phyloP scores from a whole-genome alignment of 305 asterid genomes.

The Plantago coronopus region DNA sequence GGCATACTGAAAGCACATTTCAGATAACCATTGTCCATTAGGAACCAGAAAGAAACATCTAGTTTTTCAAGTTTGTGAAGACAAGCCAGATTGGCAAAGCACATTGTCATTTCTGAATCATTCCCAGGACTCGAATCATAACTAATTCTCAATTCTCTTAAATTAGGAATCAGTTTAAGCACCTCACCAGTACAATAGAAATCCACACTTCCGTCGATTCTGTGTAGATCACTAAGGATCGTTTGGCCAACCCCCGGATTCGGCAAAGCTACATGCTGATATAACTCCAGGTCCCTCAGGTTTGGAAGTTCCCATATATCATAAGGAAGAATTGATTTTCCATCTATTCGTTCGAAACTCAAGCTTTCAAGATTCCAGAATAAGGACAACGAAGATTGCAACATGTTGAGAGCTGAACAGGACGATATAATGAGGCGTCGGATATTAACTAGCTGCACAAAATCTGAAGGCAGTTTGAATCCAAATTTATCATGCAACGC shows the following conservation, averaged over 20 bases:
- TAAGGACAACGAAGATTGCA: neutral
- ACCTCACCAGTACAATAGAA: neutral
- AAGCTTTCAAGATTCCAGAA: conserved; percentile 5
- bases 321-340: neutral
- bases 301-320: conserved; percentile 5
- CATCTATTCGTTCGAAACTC: neutral
- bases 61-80: conserved; percentile 2
- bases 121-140: neutral
- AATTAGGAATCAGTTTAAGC: neutral
- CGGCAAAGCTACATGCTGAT: neutral
- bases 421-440: neutral
- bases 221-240: neutral
- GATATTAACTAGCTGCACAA: conserved; percentile 2
- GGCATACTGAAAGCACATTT: neutral
- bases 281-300: neutral
- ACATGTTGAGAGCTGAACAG: neutral
- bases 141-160: neutral
- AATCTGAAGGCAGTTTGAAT: neutral
- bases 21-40: neutral
- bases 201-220: neutral
- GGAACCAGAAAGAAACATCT: neutral
- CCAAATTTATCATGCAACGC: neutral
- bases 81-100: neutral
- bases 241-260: neutral
- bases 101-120: neutral